A percentile compares a stretch with the other conserved stretches of the same genome.
phyloP scores from a whole-genome alignment of 148 eudicot species.

The Beta vulgaris region DNA sequence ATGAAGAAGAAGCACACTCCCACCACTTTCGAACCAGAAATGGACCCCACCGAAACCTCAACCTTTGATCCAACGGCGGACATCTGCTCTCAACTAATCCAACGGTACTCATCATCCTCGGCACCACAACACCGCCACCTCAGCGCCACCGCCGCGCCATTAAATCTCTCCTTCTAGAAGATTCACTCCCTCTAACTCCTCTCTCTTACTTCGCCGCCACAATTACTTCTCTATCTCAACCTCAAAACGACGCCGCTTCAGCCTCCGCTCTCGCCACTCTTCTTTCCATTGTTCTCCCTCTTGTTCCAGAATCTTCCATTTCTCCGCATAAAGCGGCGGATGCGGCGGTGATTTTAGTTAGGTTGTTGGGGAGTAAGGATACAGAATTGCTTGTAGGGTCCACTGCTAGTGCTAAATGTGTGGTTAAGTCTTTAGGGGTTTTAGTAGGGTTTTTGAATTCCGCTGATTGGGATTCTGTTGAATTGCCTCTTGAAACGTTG shows the following conservation, averaged over 20 bases:
- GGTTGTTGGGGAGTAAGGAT: constrained; percentile 38
- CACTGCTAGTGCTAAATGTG: constrained; percentile 57
- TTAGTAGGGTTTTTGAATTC: constrained; percentile 67
- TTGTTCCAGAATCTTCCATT: constrained; percentile 36
- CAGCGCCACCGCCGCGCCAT: constrained; percentile 75
- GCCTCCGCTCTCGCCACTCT: constrained; percentile 62
- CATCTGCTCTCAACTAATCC: constrained; percentile 59
- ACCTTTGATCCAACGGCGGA: constrained; percentile 41
- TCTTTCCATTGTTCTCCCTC: constrained; percentile 58
- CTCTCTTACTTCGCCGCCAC: constrained; percentile 82
- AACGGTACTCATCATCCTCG: constrained; percentile 71
- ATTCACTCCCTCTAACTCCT: constrained; percentile 56
- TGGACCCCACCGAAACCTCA: constrained; percentile 31
- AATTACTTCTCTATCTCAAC: constrained; percentile 42
- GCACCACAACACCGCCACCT: constrained; percentile 91
- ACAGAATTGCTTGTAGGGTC: constrained; percentile 25
- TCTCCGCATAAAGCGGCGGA: constrained; percentile 40
- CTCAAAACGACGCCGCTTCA: constrained; percentile 41
- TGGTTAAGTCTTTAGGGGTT: constrained; percentile 86
- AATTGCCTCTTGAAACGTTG: constrained; percentile 49
- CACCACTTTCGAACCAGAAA: background rate
- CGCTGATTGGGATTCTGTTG: constrained; percentile 53
- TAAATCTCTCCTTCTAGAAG: constrained; percentile 55
- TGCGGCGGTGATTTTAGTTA: constrained; percentile 50
- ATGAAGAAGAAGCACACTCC: background rate